Evolutionary conservation across 768 basidiomycete species (phyloP), one percentile per base, ranked within the genome.

Genomic region (Floccularia luteovirens): DNA sequence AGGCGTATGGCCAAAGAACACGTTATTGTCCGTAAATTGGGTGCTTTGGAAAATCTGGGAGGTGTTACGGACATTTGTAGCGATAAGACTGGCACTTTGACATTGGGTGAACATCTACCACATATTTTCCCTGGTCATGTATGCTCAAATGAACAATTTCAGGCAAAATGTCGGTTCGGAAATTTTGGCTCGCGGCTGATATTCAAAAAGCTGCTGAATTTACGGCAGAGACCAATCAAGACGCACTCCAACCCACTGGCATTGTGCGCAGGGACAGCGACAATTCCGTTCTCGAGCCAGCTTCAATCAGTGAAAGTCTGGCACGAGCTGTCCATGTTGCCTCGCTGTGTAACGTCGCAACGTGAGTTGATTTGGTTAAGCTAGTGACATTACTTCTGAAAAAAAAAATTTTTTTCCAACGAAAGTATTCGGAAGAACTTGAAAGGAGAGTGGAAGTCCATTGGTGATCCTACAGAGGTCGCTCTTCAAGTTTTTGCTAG

Each of bases 71-170:
- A 67, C 48, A 61, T 69, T 27, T 81, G 79, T 52, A 77, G 75
- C 17, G 79, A 82, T 55, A 81, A 81, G 55, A 82, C 79, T 1
- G 79, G 79, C 19, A 82, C 79, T 12, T 53, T 76, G 22, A 75
- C 74, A 2, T 55, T 66, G 1, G 60, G 60, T 57, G 20, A 35
- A 48, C 45, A 31, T 19, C 20, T 12, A 17, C 16, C 20, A 8
- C 2, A 12, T 2, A 5, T 30, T 22, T 10, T 11, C 5, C 5
- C 21, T 22, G 1, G 8, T 24, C 1, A 14, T 32, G 1, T 13
- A 8, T 34, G 0, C 19, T 5, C 33, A 36, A 24, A 34, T 42
- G 13, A 20, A 20, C n/a, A 13, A 41, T 34, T 1, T 36, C 14
- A 64, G 66, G 66, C 1, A 54, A 62, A 46, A 68, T 67, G 65